These are phyloP conservation scores for Helianthus tuberosus DNA, from an alignment of 129 eudicot genomes.

Conservation along the genomic window DNA sequence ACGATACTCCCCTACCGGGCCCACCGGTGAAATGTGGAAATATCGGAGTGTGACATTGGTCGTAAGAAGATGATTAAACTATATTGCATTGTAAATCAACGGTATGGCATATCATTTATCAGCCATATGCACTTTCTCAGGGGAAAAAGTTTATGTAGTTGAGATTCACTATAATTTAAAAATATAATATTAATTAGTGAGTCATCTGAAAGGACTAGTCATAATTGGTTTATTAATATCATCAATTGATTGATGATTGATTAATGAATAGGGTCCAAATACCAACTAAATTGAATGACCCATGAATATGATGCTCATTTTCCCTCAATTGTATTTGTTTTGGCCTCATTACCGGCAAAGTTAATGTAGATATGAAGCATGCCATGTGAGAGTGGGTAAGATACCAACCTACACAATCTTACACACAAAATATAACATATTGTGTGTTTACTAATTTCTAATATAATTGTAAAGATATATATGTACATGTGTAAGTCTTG, in stretches of 20 bases:
- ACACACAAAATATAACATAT: constrained; percentile 20
- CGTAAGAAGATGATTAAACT: too few relatives aligned
- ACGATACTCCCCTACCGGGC: too few relatives aligned
- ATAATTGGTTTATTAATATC: constrained; percentile 26
- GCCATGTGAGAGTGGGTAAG: constrained; percentile 62
- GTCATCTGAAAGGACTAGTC: constrained; percentile 11
- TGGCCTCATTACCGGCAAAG: constrained; percentile 36
- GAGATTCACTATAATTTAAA: neutral
- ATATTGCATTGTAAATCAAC: too few relatives aligned
- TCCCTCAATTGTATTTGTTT: constrained; percentile 33
- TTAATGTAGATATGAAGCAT: constrained; percentile 50
- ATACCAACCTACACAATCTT: constrained; percentile 27
- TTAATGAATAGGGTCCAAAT: constrained; percentile 35
- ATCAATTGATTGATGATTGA: constrained; percentile 3
- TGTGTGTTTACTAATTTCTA: constrained; percentile 8
- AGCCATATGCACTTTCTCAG: too few relatives aligned
- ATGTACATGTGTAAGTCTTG: neutral
- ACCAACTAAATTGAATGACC: constrained; percentile 31
- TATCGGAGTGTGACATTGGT: too few relatives aligned
- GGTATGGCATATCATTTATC: too few relatives aligned
- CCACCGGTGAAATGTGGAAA: too few relatives aligned
- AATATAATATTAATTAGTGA: neutral
- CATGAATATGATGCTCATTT: constrained; percentile 24
- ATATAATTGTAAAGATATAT: neutral
- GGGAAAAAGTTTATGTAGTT: neutral